phyloP scores from a whole-genome alignment of 2,329 filamentous ascomycete genomes.

The Clonostachys sp. region DNA sequence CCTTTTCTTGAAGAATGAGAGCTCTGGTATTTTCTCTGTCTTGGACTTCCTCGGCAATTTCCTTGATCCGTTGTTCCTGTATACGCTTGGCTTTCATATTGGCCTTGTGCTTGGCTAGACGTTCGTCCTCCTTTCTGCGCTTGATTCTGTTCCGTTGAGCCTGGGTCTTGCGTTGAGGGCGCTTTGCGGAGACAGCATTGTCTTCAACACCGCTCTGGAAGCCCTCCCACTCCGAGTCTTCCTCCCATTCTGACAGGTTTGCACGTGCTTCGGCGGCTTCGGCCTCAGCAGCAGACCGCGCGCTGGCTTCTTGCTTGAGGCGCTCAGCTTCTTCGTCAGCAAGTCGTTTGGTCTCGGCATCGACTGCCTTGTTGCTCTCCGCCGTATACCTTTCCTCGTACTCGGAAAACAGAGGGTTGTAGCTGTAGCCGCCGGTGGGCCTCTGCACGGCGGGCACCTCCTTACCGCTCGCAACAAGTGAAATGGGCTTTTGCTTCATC shows the following conservation, averaged over 20 bases:
- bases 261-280: conserved; percentile 67
- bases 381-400: conserved; percentile 73
- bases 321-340: conserved; percentile 62
- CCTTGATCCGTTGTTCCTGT: conserved; percentile 67
- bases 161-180: conserved; percentile 79
- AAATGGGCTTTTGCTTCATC: conserved; percentile 71
- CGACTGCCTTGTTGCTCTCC: conserved; percentile 76
- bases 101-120: conserved; percentile 68
- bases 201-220: conserved; percentile 79
- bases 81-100: conserved; percentile 68
- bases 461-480: conserved; percentile 79
- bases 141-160: conserved; percentile 84
- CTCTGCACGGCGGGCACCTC: conserved; percentile 71
- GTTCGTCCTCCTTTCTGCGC: conserved; percentile 83
- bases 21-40: conserved; percentile 49
- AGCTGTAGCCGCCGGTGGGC: conserved; percentile 80
- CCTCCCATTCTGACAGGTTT: conserved; percentile 68
- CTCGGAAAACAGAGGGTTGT: conserved; percentile 85
- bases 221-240: conserved; percentile 89
- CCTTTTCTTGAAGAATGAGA: conserved; percentile 31
- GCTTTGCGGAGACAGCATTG: conserved; percentile 50
- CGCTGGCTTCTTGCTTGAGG: conserved; percentile 62
- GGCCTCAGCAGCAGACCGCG: conserved; percentile 66
- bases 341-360: conserved; percentile 71
- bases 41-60: conserved; percentile 59